These are phyloP conservation scores for Euphorbia celastroides DNA, from an alignment of 441 rosid genomes.

Conservation along the genomic window DNA sequence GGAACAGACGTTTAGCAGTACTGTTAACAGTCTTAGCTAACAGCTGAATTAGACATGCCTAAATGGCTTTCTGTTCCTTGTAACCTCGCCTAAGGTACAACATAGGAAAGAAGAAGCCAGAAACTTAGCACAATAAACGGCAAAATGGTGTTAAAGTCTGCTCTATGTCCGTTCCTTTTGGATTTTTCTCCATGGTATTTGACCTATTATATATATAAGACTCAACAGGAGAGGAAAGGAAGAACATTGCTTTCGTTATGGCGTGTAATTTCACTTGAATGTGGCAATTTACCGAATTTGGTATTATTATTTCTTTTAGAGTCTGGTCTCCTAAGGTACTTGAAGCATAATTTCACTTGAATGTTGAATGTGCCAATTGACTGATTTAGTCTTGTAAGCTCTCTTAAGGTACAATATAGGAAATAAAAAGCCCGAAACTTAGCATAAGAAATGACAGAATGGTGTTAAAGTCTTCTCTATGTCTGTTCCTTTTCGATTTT, in stretches of 20 bases:
- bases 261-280: neutral
- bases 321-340: too few relatives aligned
- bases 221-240: neutral
- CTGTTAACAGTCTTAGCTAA: too few relatives aligned
- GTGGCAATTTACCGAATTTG: neutral
- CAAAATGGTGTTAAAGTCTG: neutral
- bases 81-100: neutral
- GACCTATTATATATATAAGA: neutral
- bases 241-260: neutral
- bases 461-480: neutral
- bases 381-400: neutral
- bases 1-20: too few relatives aligned
- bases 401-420: neutral
- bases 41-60: too few relatives aligned
- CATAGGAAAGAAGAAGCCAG: neutral
- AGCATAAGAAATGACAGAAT: neutral
- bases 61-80: neutral
- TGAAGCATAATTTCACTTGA: too few relatives aligned
- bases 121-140: neutral
- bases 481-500: neutral
- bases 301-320: neutral
- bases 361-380: too few relatives aligned
- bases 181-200: neutral
- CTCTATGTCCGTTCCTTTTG: neutral
- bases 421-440: neutral